Conservation (phyloP, 2,329 filamentous ascomycete genomes). For the Aaosphaeria arxii region DNA sequence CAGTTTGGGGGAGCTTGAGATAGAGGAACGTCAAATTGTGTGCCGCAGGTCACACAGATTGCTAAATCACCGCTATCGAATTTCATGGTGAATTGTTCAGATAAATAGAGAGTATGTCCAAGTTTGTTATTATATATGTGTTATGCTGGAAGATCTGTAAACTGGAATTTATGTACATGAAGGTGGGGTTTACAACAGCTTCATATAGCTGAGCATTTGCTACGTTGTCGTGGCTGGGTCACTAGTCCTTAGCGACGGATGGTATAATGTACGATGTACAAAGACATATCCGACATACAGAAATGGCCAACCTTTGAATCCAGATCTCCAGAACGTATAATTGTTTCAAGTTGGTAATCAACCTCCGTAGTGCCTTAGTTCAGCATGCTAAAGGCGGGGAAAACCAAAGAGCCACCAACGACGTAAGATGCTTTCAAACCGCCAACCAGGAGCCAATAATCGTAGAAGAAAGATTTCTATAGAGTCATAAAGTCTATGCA, state of each 20-base stretch:
- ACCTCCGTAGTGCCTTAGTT: too few relatives aligned
- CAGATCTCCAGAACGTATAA: too few relatives aligned
- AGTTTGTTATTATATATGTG: neutral
- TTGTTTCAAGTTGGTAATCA: too few relatives aligned
- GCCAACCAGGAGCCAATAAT: too few relatives aligned
- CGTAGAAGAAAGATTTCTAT: too few relatives aligned
- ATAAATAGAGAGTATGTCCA: too few relatives aligned
- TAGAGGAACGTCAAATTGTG: slow-evolving; percentile 61
- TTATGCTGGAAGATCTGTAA: neutral
- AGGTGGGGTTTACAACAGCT: neutral
- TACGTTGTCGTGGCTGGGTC: neutral
- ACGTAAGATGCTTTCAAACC: too few relatives aligned
- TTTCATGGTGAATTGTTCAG: slow-evolving; percentile 15
- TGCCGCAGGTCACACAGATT: slow-evolving; percentile 68
- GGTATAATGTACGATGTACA: too few relatives aligned
- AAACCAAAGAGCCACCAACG: too few relatives aligned
- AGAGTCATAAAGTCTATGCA: slow-evolving; percentile 20
- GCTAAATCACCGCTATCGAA: slow-evolving; percentile 44
- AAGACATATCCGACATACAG: too few relatives aligned
- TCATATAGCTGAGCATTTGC: neutral
- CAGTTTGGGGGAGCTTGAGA: slow-evolving; percentile 53
- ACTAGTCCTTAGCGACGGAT: slow-evolving; percentile 3
- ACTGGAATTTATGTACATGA: neutral
- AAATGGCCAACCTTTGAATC: too few relatives aligned
- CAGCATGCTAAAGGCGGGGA: too few relatives aligned